These are phyloP conservation scores for Claviceps sp. DNA, from an alignment of 2,329 filamentous ascomycete species.

Conservation along the genomic window DNA sequence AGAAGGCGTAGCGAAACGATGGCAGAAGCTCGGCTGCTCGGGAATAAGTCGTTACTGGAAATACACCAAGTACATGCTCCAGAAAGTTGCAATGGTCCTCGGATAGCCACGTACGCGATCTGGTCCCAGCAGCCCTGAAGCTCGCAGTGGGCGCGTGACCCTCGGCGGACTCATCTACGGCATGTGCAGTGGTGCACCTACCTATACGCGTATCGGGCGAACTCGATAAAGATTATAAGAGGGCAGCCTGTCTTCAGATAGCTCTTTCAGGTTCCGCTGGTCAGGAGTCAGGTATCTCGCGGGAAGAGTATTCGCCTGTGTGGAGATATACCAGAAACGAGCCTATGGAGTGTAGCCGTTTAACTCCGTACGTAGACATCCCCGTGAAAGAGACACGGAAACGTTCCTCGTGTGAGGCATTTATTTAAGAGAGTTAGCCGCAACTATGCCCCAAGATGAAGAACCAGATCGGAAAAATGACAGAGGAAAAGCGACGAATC, in stretches of 20 bases:
- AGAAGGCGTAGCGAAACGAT: neutral
- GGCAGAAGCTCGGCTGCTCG: neutral
- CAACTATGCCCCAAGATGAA: too few species aligned
- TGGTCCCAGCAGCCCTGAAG: constrained; percentile 61
- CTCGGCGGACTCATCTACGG: constrained; percentile 49
- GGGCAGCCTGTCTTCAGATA: constrained; percentile 59
- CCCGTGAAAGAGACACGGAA: too few species aligned
- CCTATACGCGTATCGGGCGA: constrained; percentile 74
- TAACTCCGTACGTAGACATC: too few species aligned
- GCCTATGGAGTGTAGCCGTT: constrained; percentile 14
- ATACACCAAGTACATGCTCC: constrained; percentile 67
- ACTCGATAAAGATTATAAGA: constrained; percentile 80
- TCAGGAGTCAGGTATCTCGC: constrained; percentile 30
- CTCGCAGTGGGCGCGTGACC: constrained; percentile 76
- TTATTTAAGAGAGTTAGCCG: too few species aligned
- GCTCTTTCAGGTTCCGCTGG: constrained; percentile 51
- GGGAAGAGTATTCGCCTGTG: constrained; percentile 53
- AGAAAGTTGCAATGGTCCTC: constrained; percentile 62
- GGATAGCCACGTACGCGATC: constrained; percentile 66
- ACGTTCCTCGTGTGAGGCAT: too few species aligned
- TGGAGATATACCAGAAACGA: constrained; percentile 29
- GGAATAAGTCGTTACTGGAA: constrained; percentile 44
- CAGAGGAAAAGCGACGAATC: too few species aligned
- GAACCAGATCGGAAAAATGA: too few species aligned
- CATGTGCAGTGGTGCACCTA: constrained; percentile 38